Evolutionary conservation across 768 basidiomycete genomes (phyloP).

Genomic region (Russula lepida): DNA sequence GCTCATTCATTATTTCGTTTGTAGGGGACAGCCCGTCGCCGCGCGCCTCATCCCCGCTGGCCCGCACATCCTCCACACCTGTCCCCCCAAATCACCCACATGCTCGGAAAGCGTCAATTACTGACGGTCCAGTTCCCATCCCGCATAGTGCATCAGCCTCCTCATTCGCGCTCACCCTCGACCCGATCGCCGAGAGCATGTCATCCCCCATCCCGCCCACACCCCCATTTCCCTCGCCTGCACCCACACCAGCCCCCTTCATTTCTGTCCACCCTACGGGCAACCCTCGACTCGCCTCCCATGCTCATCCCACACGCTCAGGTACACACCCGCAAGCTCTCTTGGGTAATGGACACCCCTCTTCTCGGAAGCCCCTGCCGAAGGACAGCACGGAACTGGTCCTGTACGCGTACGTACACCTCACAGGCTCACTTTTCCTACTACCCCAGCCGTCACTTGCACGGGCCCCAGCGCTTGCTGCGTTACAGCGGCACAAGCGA

Average conservation of each 20-base stretch:
- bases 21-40: slow-evolving; percentile 2
- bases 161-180: slow-evolving; percentile 29
- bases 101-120: slow-evolving; percentile 63
- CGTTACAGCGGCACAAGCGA: slow-evolving; percentile 45
- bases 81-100: slow-evolving; percentile 61
- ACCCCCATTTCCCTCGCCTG: slow-evolving; percentile 24
- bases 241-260: slow-evolving; percentile 25
- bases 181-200: slow-evolving; percentile 28
- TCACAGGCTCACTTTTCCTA: slow-evolving; percentile 59
- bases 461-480: slow-evolving; percentile 35
- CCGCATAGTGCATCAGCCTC: slow-evolving; percentile 28
- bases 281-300: slow-evolving; percentile 18
- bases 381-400: slow-evolving; percentile 44
- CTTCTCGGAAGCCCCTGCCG: slow-evolving; percentile 9
- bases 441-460: slow-evolving; percentile 41
- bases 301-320: slow-evolving; percentile 24
- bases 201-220: slow-evolving; percentile 26
- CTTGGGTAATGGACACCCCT: slow-evolving; percentile 21
- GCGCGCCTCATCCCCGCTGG: slow-evolving; percentile 33
- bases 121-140: slow-evolving; percentile 6
- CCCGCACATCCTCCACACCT: slow-evolving; percentile 35
- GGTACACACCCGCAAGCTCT: slow-evolving; percentile 17
- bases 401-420: slow-evolving; percentile 78
- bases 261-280: neutral
- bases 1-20: neutral